phyloP scores from a whole-genome alignment of 2,329 filamentous ascomycete species.

The Rugonectria rugulosa region DNA sequence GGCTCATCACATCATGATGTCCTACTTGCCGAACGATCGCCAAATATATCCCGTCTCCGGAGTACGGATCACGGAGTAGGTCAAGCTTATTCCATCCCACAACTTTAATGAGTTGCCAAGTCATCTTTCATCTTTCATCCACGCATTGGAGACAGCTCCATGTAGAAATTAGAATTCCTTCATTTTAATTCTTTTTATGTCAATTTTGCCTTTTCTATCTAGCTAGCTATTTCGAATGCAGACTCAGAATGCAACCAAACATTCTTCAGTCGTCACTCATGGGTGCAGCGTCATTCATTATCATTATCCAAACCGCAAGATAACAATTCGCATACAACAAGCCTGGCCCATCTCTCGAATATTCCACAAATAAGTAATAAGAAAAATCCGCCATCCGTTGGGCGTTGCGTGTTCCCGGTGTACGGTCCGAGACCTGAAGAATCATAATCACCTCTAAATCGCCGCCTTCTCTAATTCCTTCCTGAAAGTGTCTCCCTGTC shows the following conservation, averaged over 20 bases:
- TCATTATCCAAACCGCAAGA: slow-evolving; percentile 42
- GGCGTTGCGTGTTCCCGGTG: too few species aligned
- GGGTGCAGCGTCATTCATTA: slow-evolving; percentile 43
- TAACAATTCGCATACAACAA: slow-evolving; percentile 17
- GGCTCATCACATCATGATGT: too few species aligned
- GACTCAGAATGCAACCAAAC: slow-evolving; percentile 39
- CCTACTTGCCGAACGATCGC: too few species aligned
- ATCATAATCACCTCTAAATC: slow-evolving; percentile 26
- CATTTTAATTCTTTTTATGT: slow-evolving; percentile 6
- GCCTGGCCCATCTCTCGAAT: not conserved
- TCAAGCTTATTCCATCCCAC: too few species aligned
- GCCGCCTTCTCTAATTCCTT: slow-evolving; percentile 23
- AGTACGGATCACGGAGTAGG: too few species aligned
- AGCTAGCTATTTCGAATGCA: slow-evolving; percentile 33
- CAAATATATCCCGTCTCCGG: too few species aligned
- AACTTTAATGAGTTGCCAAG: too few species aligned
- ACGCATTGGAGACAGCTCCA: too few species aligned
- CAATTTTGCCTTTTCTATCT: slow-evolving; percentile 10
- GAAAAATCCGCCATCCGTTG: slow-evolving; percentile 11
- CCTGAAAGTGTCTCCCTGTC: slow-evolving; percentile 35
- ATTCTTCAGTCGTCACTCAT: slow-evolving; percentile 44
- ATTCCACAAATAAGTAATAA: slow-evolving; percentile 22
- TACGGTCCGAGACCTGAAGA: slow-evolving; percentile 26
- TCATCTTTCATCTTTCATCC: too few species aligned
- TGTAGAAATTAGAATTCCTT: slow-evolving; percentile 1